These are phyloP conservation scores for Pythium aristosporum DNA, from an alignment of 352 stramenopile genomes.

Conservation along the genomic window DNA sequence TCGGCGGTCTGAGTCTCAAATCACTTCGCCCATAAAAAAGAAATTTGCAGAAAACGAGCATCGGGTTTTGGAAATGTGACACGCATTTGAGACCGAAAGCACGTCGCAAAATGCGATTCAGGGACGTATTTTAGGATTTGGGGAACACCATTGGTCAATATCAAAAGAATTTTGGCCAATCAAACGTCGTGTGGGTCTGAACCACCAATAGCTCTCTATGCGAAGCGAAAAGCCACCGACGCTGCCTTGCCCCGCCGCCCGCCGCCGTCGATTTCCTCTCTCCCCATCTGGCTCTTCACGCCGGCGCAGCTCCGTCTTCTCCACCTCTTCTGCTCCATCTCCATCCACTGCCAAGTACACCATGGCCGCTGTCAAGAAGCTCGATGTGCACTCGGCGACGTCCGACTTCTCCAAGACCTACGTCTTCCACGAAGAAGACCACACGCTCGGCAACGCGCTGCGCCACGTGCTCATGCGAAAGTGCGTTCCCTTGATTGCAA, in stretches of 20 bases:
- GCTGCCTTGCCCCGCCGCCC: background rate
- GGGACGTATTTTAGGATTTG: background rate
- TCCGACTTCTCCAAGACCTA: constrained; percentile 87
- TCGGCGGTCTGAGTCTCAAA: background rate
- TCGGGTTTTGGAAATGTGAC: constrained; percentile 6
- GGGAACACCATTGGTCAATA: background rate
- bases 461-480: constrained; percentile 92
- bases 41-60: constrained; percentile 7
- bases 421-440: constrained; percentile 88
- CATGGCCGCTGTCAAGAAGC: constrained; percentile 57
- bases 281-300: background rate
- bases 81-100: background rate
- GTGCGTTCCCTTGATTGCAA: constrained; percentile 36
- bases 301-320: background rate
- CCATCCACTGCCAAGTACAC: constrained; percentile 15
- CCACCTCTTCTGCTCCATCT: background rate
- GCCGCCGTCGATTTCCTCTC: background rate
- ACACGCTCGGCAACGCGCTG: constrained; percentile 90
- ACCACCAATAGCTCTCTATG: background rate
- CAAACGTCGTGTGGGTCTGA: background rate
- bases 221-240: constrained; percentile 18
- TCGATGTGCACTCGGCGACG: constrained; percentile 78
- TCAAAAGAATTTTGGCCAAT: background rate
- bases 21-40: constrained; percentile 12
- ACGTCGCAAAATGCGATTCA: background rate